Evolutionary conservation across 768 basidiomycete species (phyloP).

Genomic region (Termitomyces sp.): DNA sequence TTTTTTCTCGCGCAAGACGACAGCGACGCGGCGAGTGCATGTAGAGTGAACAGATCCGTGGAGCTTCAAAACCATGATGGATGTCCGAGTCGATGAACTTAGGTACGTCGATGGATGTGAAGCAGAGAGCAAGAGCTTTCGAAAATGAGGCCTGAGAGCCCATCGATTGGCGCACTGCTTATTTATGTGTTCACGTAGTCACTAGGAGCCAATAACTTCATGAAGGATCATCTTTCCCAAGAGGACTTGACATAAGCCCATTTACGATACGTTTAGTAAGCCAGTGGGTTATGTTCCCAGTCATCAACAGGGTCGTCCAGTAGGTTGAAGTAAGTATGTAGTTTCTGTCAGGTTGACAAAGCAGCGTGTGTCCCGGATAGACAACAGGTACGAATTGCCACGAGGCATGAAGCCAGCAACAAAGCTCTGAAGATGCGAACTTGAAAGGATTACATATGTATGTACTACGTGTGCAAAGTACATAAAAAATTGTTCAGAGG

Average conservation of each 20-base stretch:
- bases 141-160: background rate
- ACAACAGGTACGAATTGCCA: background rate
- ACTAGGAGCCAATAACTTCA: background rate
- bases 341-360: background rate
- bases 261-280: background rate
- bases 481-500: no score
- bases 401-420: background rate
- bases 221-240: background rate
- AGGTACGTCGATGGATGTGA: background rate
- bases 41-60: conserved; percentile 36
- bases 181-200: no score
- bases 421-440: background rate
- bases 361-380: background rate
- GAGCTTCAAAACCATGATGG: conserved; percentile 41
- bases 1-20: conserved; percentile 50
- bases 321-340: no score
- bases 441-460: no score
- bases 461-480: no score
- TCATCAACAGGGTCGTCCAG: no score
- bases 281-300: background rate
- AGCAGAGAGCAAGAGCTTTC: no score
- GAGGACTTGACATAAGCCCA: background rate
- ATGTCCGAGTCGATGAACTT: no score
- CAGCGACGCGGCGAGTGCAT: conserved; percentile 49
- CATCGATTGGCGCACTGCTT: background rate